Base-by-base conservation (phyloP, 495 filamentous ascomycete genomes). In the Penicillium taxi region DNA sequence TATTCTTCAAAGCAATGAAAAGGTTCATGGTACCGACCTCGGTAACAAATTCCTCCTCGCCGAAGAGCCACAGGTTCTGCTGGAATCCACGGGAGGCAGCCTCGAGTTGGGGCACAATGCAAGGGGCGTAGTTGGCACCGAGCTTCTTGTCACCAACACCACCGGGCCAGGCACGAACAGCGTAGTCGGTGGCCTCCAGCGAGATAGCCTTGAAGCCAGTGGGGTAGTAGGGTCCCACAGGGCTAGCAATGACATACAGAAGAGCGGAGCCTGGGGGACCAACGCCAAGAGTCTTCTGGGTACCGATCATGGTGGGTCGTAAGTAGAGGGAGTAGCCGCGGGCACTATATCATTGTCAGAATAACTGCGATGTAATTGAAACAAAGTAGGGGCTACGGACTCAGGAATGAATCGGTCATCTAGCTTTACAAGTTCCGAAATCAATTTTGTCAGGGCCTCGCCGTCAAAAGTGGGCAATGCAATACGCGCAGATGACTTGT, bases 11-110 rank as follows among this genome's bases (percentile, higher is more conserved):
- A 9, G 82, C 85, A 6, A 81, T 75, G 54, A 96, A 98, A 42
- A 98, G 75, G 60, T 98, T 98, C 91, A 96, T 98, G 21, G 93
- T 95, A 37, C 91, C 91, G 21, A 91, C 91, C 63, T 98, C 91
- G 21, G 93, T 98, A 23, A 94, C 78, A 50, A 78, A 93, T 47
- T 95, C 86, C 63, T 96, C 87, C 43, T 90, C 80, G 21, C 85
- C 86, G 52, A 96, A 96, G 21, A 98, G 67, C 91, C 91, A 98
- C 34, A 98, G 70, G 60, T 96, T 96, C 73, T 98, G 91, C 62
- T 98, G 90, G 74, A 84, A 95, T 21, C 91, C 91, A 12, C 86
- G 74, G 42, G 74, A 78, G 18, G 90, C 88, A 12, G 91, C 91
- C 58, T 95, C 72, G 39, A 88, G 73, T 64, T 96, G 93, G 8